Base-by-base conservation (phyloP, 2,329 filamentous ascomycete genomes). In the Colletotrichum sp. region DNA sequence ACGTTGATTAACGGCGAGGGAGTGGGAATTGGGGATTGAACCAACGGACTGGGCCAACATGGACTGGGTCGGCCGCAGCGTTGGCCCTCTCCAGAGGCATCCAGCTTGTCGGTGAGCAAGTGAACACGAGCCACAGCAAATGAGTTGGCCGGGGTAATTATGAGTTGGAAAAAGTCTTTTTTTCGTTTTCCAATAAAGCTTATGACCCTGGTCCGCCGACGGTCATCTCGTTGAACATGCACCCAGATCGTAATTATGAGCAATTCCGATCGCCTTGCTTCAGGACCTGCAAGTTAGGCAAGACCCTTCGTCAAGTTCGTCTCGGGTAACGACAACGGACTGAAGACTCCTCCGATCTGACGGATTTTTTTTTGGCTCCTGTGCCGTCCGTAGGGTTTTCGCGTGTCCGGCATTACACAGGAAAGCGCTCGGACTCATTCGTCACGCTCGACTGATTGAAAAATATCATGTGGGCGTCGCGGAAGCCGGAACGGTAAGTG, bases 71-170 rank as follows among this genome's bases (percentile, higher is more conserved):
- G 70, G 57, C 70, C 70, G 58, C 73, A 38, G 32, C 36, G 57
- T 24, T 72, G 69, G 69, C 43, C 70, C 34, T 55, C 74, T 76
- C 70, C 74, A 76, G 58, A 76, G 58, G 57, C 70, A 64, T 64
- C 74, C 74, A 24, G 72, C 58, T 66, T 69, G 74, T 68, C 74
- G 70, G 74, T 74, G 72, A 74, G 66, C 52, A 38, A 61, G 36
- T 48, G 34, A 74, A 74, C 72, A 74, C 72, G 72, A 74, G 72
- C 70, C 64, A 71, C 67, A 71, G 66, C 70, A 76, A 74, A 76
- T 76, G 70, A 76, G 52, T 36, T 34, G 60, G 48, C 74, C 64
- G 58, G 74, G 74, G 74, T 76, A 43, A 18, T 52, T 34, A 65
- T 67, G 73, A 68, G 48, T 58, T 64, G 70, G 70, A 38, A 69